Percentiles rank a stretch among this genome's conserved stretches.
These are phyloP conservation scores for Russula emetica DNA, from an alignment of 768 basidiomycete genomes.

Conservation along the genomic window DNA sequence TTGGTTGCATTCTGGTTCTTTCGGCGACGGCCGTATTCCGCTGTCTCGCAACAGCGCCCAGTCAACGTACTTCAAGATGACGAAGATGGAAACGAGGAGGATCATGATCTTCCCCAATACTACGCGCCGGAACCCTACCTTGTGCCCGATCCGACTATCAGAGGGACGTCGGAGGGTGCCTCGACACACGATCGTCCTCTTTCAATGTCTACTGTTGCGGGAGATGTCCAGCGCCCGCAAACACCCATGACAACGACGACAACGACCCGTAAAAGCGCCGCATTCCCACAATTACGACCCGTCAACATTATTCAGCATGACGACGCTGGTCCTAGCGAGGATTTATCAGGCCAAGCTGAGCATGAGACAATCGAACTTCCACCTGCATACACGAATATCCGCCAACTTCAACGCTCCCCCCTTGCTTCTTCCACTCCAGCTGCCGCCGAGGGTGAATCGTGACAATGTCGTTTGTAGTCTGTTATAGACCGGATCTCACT, in stretches of 20 bases:
- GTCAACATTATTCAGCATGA: slow-evolving; percentile 84
- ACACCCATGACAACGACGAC: slow-evolving; percentile 30
- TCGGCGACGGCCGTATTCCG: slow-evolving; percentile 43
- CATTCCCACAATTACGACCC: slow-evolving; percentile 52
- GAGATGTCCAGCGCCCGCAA: slow-evolving; percentile 25
- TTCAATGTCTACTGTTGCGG: slow-evolving; percentile 6
- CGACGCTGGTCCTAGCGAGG: slow-evolving; percentile 63
- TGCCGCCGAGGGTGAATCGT: background rate
- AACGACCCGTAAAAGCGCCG: slow-evolving; percentile 45
- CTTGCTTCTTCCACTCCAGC: background rate
- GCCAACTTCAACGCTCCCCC: slow-evolving; percentile 1
- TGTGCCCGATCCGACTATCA: slow-evolving; percentile 55
- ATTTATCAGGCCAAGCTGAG: slow-evolving; percentile 36
- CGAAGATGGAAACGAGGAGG: slow-evolving; percentile 48
- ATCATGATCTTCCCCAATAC: slow-evolving; percentile 59
- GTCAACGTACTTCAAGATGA: slow-evolving; percentile 60
- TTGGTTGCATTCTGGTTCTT: slow-evolving; percentile 47
- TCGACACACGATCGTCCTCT: slow-evolving; percentile 29
- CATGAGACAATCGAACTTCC: slow-evolving; percentile 78
- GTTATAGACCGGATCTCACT: background rate
- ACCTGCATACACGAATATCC: slow-evolving; percentile 72
- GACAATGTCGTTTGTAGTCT: background rate
- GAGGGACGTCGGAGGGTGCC: slow-evolving; percentile 39
- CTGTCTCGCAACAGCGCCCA: slow-evolving; percentile 51
- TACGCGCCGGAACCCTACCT: slow-evolving; percentile 76